These are phyloP conservation scores for Carallia pectinifolia DNA, from an alignment of 345 rosid genomes.

Conservation along the genomic window DNA sequence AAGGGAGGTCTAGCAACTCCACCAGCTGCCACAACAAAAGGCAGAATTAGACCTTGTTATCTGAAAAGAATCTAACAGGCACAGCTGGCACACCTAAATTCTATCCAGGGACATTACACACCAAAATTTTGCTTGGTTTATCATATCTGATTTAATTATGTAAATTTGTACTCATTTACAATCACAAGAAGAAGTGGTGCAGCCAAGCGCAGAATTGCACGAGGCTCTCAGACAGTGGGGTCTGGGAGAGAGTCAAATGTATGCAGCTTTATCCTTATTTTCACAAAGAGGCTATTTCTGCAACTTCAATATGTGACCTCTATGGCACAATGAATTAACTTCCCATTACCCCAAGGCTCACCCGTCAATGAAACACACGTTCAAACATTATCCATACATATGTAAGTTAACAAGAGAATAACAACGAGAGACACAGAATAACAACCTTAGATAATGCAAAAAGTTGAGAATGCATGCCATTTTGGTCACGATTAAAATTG, in stretches of 20 bases:
- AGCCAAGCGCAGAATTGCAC: no score
- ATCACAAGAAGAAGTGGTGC: not conserved
- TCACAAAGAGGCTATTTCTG: no score
- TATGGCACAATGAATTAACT: no score
- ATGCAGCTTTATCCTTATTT: no score
- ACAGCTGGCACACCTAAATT: conserved; percentile 6
- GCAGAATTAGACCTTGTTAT: conserved; percentile 3
- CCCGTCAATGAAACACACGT: no score
- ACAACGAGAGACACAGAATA: conserved; percentile 6
- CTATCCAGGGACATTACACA: not conserved
- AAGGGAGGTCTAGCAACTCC: conserved; percentile 82
- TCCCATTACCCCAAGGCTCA: no score
- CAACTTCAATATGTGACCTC: no score
- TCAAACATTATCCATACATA: not conserved
- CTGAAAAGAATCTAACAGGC: not conserved
- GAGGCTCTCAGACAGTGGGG: no score
- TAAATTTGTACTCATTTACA: conserved; percentile 2
- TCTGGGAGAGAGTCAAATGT: no score
- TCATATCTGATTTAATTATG: not conserved
- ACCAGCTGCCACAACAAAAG: conserved; percentile 62
- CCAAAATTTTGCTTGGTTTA: not conserved
- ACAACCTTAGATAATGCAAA: conserved; percentile 97
- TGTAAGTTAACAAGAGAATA: not conserved
- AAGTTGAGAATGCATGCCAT: conserved; percentile 97
- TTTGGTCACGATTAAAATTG: conserved; percentile 95